phyloP scores from a whole-genome alignment of 441 rosid species.

The Adansonia gregorii region DNA sequence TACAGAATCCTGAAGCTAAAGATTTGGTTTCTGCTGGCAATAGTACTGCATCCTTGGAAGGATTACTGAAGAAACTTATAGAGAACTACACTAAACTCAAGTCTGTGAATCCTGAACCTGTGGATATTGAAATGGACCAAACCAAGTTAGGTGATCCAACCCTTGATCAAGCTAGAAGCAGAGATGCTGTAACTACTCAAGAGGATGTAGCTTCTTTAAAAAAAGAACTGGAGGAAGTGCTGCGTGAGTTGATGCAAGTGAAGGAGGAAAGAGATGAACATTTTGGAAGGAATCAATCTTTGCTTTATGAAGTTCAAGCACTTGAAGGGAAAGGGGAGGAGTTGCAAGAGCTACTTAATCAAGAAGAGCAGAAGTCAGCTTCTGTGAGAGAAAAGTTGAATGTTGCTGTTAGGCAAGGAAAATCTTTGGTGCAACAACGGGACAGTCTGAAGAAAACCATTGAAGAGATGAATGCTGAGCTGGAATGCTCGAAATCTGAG shows the following conservation, averaged over 20 bases:
- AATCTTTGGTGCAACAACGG: slow-evolving; percentile 90
- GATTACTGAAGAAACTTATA: slow-evolving; percentile 66
- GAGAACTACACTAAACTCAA: slow-evolving; percentile 51
- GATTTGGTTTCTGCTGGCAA: slow-evolving; percentile 51
- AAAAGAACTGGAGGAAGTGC: slow-evolving; percentile 76
- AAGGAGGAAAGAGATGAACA: slow-evolving; percentile 79
- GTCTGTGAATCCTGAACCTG: slow-evolving; percentile 40
- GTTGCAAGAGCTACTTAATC: slow-evolving; percentile 68
- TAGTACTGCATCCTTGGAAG: slow-evolving; percentile 67
- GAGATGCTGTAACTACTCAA: slow-evolving; percentile 48
- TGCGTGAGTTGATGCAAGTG: slow-evolving; percentile 54
- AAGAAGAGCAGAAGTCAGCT: slow-evolving; percentile 92
- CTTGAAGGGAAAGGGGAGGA: slow-evolving; percentile 61
- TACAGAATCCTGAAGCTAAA: slow-evolving; percentile 58
- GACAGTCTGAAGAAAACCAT: slow-evolving; percentile 81
- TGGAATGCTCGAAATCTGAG: slow-evolving; percentile 71
- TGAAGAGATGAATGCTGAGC: slow-evolving; percentile 70
- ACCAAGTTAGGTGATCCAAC: slow-evolving; percentile 37
- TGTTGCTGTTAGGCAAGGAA: slow-evolving; percentile 98
- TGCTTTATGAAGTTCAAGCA: slow-evolving; percentile 64
- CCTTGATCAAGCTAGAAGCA: slow-evolving; percentile 41
- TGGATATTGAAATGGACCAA: slow-evolving; percentile 38
- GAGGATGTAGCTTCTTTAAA: slow-evolving; percentile 53
- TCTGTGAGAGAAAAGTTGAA: slow-evolving; percentile 86
- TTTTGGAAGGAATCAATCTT: slow-evolving; percentile 62